Evolutionary conservation across 495 filamentous ascomycete species (phyloP).

Genomic region (Trichoderma orchidacearum): DNA sequence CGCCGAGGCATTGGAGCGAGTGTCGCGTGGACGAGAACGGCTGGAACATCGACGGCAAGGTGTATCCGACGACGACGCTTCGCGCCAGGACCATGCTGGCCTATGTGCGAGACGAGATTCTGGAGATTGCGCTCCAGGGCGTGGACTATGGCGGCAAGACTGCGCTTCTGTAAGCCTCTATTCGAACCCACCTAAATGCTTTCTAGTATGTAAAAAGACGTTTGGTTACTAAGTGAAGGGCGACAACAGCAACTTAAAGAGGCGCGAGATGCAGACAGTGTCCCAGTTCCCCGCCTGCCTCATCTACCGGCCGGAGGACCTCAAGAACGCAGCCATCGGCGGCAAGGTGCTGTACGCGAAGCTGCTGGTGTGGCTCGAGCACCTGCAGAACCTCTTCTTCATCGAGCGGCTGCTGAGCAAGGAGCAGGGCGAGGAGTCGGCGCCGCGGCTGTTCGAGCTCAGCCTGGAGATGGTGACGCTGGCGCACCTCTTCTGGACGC

Average conservation of each 20-base stretch:
- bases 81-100: slow-evolving; percentile 37
- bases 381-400: slow-evolving; percentile 44
- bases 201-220: neutral
- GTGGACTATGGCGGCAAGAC: slow-evolving; percentile 26
- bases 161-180: slow-evolving; percentile 26
- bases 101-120: slow-evolving; percentile 39
- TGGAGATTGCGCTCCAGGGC: slow-evolving; percentile 37
- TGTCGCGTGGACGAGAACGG: slow-evolving; percentile 36
- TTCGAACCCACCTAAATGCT: too few species aligned
- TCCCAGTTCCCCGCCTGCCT: slow-evolving; percentile 15
- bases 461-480: slow-evolving; percentile 34
- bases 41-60: slow-evolving; percentile 34
- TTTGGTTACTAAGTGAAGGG: neutral
- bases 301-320: slow-evolving; percentile 15
- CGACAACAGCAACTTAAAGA: neutral
- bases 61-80: slow-evolving; percentile 25
- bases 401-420: slow-evolving; percentile 36
- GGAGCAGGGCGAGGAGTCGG: slow-evolving; percentile 36
- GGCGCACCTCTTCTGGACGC: slow-evolving; percentile 26
- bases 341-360: slow-evolving; percentile 8
- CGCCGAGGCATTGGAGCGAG: neutral
- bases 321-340: slow-evolving; percentile 13
- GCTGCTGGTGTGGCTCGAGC: slow-evolving; percentile 33
- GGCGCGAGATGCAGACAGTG: neutral
- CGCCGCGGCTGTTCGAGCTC: slow-evolving; percentile 33